Evolutionary conservation across 768 basidiomycete species (phyloP).

Genomic region (Phlebiopsis gigantea): DNA sequence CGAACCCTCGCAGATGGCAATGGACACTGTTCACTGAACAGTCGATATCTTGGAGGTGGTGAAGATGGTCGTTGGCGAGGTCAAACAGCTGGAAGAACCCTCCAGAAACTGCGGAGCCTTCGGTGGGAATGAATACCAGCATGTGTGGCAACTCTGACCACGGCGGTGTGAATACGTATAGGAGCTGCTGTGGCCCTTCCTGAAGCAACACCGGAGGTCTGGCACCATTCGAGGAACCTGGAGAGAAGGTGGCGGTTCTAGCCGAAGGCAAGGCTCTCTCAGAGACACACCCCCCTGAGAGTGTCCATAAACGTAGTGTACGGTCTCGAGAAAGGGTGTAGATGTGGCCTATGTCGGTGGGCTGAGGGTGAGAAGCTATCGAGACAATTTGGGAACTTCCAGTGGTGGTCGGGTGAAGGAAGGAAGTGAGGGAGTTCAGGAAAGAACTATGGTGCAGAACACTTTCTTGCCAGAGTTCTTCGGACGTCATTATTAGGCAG

Average conservation of each 20-base stretch:
- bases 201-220: conserved; percentile 49
- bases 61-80: conserved; percentile 51
- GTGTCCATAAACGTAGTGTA: conserved; percentile 80
- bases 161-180: conserved; percentile 54
- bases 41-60: conserved; percentile 52
- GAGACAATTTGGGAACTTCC: conserved; percentile 61
- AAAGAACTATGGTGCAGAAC: conserved; percentile 61
- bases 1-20: conserved; percentile 75
- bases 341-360: conserved; percentile 65
- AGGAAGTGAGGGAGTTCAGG: conserved; percentile 60
- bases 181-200: conserved; percentile 53
- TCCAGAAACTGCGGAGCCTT: conserved; percentile 57
- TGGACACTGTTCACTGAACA: conserved; percentile 57
- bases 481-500: background rate
- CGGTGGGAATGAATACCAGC: conserved; percentile 69
- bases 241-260: conserved; percentile 28
- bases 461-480: conserved; percentile 72
- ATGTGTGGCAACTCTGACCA: conserved; percentile 34
- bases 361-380: conserved; percentile 67
- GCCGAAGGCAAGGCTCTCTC: conserved; percentile 45
- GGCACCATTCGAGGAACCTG: conserved; percentile 25
- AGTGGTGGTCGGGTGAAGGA: conserved; percentile 45
- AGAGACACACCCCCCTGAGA: conserved; percentile 67
- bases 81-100: conserved; percentile 75
- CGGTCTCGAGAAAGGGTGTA: conserved; percentile 89